These are phyloP conservation scores for Coemansia javaensis DNA, from an alignment of 192 early-diverging fungal genomes.

Conservation along the genomic window DNA sequence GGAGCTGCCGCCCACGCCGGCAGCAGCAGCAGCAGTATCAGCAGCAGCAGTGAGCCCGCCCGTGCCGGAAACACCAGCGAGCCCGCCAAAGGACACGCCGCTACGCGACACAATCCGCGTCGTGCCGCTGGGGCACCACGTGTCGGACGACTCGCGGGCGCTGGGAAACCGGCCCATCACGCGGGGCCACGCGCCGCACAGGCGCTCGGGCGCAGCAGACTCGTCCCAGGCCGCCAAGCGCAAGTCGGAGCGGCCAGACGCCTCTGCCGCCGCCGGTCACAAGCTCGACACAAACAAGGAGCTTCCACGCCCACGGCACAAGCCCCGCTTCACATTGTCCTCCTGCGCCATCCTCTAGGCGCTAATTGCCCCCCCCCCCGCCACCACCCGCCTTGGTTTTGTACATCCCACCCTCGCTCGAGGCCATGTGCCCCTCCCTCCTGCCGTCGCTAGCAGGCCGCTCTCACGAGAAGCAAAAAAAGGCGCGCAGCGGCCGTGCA, in stretches of 20 bases:
- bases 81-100: neutral
- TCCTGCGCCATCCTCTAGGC: constrained; percentile 21
- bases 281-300: constrained; percentile 25
- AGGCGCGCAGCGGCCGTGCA: too few relatives aligned
- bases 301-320: constrained; percentile 21
- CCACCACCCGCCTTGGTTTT: too few relatives aligned
- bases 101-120: neutral
- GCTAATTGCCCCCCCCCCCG: neutral
- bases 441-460: too few relatives aligned
- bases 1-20: neutral
- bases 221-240: neutral
- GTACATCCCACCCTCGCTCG: neutral
- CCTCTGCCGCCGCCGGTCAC: neutral
- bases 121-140: neutral
- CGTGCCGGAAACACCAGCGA: too few relatives aligned
- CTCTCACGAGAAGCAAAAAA: too few relatives aligned
- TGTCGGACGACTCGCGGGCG: neutral
- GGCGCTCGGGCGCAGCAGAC: neutral
- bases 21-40: too few relatives aligned
- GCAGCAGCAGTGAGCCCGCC: too few relatives aligned
- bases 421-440: neutral
- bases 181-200: neutral
- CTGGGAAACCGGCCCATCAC: neutral
- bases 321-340: constrained; percentile 2
- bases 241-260: too few relatives aligned